Evolutionary conservation across 2,329 filamentous ascomycete species (phyloP), one percentile per base, ranked within the genome.

Genomic region (Periconia sp.): DNA sequence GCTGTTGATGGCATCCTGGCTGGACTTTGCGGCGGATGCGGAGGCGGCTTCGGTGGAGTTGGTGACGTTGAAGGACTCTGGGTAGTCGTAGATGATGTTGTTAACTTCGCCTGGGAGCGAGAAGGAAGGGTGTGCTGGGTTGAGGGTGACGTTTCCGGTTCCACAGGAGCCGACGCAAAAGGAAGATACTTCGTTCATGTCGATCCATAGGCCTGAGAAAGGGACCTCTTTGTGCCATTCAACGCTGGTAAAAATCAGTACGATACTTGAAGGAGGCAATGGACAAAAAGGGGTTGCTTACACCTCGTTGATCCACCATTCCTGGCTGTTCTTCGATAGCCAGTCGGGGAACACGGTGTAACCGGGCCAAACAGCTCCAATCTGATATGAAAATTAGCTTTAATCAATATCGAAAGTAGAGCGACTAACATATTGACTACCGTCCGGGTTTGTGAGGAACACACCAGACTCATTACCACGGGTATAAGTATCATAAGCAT

Each of bases 121-220:
- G 64, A 90, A 90, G 0, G 83, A 78, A 6, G 86, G 86, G 64
- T 90, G 87, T 0, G 84, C 85, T 0, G 88, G 88, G 65, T 91
- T 90, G 43, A 87, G 67, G 1, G 81, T 82, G 41, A 89, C 69
- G 48, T 88, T 86, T 1, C 78, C 78, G 20, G 81, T 84, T 19
- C 90, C 89, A 63, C 89, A 92, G 59, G 84, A 88, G 3, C 89
- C 89, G 9, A 87, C 79, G 60, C 89, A 92, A 75, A 87, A 86
- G 0, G 82, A 85, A 8, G 81, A 81, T 2, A 82, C 82, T 61
- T 86, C 84, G 44, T 71, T 80, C 83, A 86, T 86, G 54, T 86
- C 84, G 52, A 85, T 81, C 84, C 83, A 85, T 55, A 79, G 76
- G 3, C 77, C 77, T 51, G 82, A 80, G 61, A 79, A 84, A 0